Evolutionary conservation across 2,329 filamentous ascomycete species (phyloP), one percentile per base, ranked within the genome.

Genomic region (Setomelanomma holmii): DNA sequence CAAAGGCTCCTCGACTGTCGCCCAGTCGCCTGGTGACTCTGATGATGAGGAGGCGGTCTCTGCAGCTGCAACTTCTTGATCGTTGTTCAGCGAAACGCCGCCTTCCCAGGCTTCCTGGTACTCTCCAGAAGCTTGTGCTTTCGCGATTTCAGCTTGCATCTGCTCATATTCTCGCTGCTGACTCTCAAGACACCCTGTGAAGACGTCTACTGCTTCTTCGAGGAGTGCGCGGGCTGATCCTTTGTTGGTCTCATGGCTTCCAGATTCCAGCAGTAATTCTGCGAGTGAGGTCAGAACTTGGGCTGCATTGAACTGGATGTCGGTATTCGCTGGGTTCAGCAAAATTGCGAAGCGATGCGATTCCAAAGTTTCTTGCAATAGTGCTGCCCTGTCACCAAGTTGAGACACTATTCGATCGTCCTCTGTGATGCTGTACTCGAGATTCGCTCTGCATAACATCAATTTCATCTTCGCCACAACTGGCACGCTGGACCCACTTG

Each of bases 301-400:
- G 1, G 84, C 86, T 5, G 85, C 87, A 67, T 91, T 91, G 77
- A 90, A 91, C 7, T 89, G 75, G 4, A 85, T 80, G 71, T 91
- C 87, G 1, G 86, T 78, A 67, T 89, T 89, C 35, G 85, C 80
- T 42, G 82, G 79, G 19, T 86, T 81, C 23, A 90, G 70, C 1
- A 71, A 72, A 22, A 88, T 73, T 4, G 88, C 87, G 66, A 83
- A 80, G 49, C 81, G 81, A 69, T 90, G 88, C 2, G 87, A 88
- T 21, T 80, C 77, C 20, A 91, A 72, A 1, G 88, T 84, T 52
- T 84, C 79, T 35, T 82, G 77, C 19, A 91, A 72, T 20, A 86
- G 77, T n/a, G 83, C 79, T 2, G 81, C 64, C 11, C 82, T 72
- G 17, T 82, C 76, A 0, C 82, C 80, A n/a, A 90, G 73, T 53